Evolutionary conservation across 768 basidiomycete species (phyloP).

Genomic region (Tubosaeta sp.): DNA sequence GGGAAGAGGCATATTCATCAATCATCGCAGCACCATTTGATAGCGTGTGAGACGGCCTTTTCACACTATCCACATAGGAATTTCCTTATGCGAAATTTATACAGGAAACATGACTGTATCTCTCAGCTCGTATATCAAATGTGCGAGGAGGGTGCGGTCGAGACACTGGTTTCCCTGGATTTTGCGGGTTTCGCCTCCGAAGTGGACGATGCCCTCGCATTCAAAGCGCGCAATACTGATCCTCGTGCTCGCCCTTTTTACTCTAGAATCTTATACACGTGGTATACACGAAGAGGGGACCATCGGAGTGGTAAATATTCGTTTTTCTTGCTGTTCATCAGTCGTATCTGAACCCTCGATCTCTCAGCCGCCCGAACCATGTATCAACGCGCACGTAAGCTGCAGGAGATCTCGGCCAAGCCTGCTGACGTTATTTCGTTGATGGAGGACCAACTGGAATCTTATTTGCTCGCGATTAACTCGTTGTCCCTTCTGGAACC

Average conservation of each 20-base stretch:
- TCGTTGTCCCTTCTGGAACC: conserved; percentile 78
- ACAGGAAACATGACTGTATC: conserved; percentile 78
- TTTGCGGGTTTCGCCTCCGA: conserved; percentile 83
- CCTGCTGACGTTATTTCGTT: conserved; percentile 37
- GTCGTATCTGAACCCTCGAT: conserved; percentile 24
- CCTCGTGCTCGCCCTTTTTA: conserved; percentile 82
- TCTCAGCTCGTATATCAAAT: conserved; percentile 83
- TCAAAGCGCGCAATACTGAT: conserved; percentile 92
- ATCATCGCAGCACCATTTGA: conserved; percentile 72
- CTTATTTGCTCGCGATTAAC: conserved; percentile 85
- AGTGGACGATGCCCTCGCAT: conserved; percentile 82
- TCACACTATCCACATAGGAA: conserved; percentile 5
- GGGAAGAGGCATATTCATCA: conserved; percentile 84
- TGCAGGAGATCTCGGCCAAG: conserved; percentile 44
- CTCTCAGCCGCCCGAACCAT: conserved; percentile 78
- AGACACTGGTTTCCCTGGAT: conserved; percentile 72
- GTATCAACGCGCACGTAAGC: conserved; percentile 86
- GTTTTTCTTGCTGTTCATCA: conserved; percentile 5
- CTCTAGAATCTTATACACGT: conserved; percentile 89
- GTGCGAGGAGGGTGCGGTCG: conserved; percentile 86
- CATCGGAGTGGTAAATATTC: conserved; percentile 78
- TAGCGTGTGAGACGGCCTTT: conserved; percentile 59
- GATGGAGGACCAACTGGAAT: conserved; percentile 70
- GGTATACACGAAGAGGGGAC: conserved; percentile 84
- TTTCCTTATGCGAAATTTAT: conserved; percentile 8